phyloP scores from a whole-genome alignment of 73 alveolate genomes.

The Paramecium caudatum region DNA sequence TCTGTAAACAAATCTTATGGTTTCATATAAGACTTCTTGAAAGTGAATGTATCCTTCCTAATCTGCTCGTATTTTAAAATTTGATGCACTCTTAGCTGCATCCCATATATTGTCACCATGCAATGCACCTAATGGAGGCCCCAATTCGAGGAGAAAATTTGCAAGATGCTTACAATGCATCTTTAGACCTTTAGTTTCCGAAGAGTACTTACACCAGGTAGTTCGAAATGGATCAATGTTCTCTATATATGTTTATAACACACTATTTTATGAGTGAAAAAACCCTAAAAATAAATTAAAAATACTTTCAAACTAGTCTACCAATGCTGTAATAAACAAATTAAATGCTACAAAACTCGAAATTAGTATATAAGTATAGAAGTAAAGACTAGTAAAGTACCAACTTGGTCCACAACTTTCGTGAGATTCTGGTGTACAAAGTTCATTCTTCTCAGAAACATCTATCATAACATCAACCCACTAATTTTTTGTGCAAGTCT shows the following conservation, averaged over 20 bases:
- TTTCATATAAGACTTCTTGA: slow-evolving; percentile 38
- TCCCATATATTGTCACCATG: slow-evolving; percentile 70
- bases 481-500: slow-evolving; percentile 95
- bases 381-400: neutral
- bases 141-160: slow-evolving; percentile 37
- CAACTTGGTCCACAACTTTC: slow-evolving; percentile 36
- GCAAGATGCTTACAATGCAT: slow-evolving; percentile 46
- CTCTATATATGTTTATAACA: slow-evolving; percentile 41
- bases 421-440: neutral
- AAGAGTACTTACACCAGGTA: slow-evolving; percentile 53
- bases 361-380: slow-evolving; percentile 9
- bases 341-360: slow-evolving; percentile 6
- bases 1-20: slow-evolving; percentile 21
- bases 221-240: slow-evolving; percentile 60
- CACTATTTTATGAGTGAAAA: slow-evolving; percentile 38
- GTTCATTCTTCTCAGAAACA: slow-evolving; percentile 22
- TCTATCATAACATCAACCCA: slow-evolving; percentile 87
- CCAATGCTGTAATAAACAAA: slow-evolving; percentile 12
- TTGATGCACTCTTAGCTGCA: slow-evolving; percentile 57
- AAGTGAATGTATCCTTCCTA: neutral
- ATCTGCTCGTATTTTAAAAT: slow-evolving; percentile 12
- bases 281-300: neutral
- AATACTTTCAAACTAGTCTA: slow-evolving; percentile 44
- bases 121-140: slow-evolving; percentile 36
- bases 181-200: slow-evolving; percentile 9